A percentile compares a stretch with the other conserved stretches of the same genome.
phyloP scores from a whole-genome alignment of 495 filamentous ascomycete species.

The Hypoxylon trugodes region DNA sequence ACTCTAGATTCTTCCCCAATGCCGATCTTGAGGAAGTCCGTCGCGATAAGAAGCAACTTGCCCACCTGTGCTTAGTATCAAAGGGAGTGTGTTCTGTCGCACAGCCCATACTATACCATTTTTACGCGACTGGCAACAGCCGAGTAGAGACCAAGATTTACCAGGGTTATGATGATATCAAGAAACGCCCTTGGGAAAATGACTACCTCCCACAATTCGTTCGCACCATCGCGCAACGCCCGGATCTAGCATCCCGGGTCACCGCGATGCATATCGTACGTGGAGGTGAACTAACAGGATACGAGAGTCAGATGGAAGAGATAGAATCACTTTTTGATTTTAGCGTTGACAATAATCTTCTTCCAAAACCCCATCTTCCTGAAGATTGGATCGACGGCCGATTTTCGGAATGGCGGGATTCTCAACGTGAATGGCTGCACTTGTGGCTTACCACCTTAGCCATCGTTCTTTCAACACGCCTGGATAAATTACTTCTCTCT shows the following conservation, averaged over 20 bases:
- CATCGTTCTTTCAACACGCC: not conserved
- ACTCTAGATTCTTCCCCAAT: not conserved
- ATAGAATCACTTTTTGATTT: not conserved
- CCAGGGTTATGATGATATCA: not conserved
- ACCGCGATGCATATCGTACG: constrained; percentile 5
- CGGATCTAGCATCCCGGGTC: constrained; percentile 1
- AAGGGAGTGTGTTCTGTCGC: constrained; percentile 8
- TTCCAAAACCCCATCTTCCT: not conserved
- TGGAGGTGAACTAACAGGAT: not conserved
- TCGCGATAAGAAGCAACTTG: constrained; percentile 1
- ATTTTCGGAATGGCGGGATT: not conserved
- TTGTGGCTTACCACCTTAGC: constrained; percentile 4
- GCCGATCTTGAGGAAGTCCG: not conserved
- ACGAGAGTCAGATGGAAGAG: not conserved
- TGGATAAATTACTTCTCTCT: not conserved
- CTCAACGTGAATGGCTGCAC: not conserved
- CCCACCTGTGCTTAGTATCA: not conserved
- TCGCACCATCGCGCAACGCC: not conserved
- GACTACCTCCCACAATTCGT: constrained; percentile 2
- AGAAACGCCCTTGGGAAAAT: not conserved
- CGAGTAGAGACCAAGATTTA: not conserved
- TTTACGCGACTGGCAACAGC: constrained; percentile 11
- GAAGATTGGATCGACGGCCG: not conserved
- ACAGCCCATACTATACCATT: constrained; percentile 12
- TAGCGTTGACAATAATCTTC: not conserved